phyloP scores from a whole-genome alignment of 169 alveolate species.

The Plasmodium berghei region DNA sequence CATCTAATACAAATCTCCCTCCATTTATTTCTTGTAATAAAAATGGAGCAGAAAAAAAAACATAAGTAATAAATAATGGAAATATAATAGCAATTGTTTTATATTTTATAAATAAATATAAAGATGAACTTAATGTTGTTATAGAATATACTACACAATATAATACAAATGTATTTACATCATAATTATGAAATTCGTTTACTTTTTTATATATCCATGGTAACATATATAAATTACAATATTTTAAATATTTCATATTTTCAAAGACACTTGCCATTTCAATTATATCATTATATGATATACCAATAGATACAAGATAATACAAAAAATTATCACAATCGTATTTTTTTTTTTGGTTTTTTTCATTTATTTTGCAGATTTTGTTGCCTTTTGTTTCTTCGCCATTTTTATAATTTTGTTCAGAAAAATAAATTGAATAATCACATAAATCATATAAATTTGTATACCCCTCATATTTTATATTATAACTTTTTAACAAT shows the following conservation, averaged over 20 bases:
- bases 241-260: conserved; percentile 40
- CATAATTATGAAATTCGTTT: conserved; percentile 31
- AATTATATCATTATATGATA: conserved; percentile 60
- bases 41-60: conserved; percentile 30
- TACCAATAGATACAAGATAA: conserved; percentile 43
- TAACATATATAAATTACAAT: conserved; percentile 49
- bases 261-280: conserved; percentile 48
- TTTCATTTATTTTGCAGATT: neutral
- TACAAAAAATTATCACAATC: conserved; percentile 44
- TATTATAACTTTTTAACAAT: conserved; percentile 48
- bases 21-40: conserved; percentile 64
- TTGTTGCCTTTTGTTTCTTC: too few relatives aligned
- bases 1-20: conserved; percentile 55
- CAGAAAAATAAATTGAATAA: conserved; percentile 46
- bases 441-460: conserved; percentile 35
- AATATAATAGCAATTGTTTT: conserved; percentile 47
- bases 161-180: conserved; percentile 30
- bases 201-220: conserved; percentile 70
- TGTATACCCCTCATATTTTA: conserved; percentile 40
- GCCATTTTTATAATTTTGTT: neutral
- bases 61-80: conserved; percentile 43
- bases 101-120: conserved; percentile 33
- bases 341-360: conserved; percentile 5
- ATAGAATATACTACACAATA: conserved; percentile 46
- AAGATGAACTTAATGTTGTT: conserved; percentile 31